These are phyloP conservation scores for Mycena belliarum DNA, from an alignment of 768 basidiomycete species.

Conservation along the genomic window DNA sequence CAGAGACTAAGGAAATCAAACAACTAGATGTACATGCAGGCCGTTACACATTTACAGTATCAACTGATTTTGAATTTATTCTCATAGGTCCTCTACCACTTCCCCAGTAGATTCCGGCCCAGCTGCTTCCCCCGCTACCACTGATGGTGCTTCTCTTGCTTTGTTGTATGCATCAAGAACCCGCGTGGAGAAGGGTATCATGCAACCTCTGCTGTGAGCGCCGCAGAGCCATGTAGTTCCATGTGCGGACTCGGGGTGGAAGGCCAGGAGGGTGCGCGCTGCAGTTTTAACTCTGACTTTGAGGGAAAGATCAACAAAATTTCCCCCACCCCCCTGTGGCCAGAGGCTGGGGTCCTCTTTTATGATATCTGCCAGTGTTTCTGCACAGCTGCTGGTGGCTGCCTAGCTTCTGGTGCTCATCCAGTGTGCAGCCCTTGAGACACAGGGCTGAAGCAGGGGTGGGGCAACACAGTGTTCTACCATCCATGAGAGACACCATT, in stretches of 20 bases:
- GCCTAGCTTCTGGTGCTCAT: not conserved
- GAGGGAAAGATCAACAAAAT: constrained; percentile 3
- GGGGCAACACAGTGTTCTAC: too few species aligned
- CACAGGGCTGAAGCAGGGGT: not conserved
- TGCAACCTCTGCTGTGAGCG: not conserved
- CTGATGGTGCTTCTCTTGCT: not conserved
- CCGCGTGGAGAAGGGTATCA: not conserved
- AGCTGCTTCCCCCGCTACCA: not conserved
- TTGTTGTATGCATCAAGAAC: not conserved
- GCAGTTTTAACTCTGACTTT: not conserved
- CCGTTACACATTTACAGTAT: too few species aligned
- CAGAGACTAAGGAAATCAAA: too few species aligned
- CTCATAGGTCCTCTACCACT: too few species aligned
- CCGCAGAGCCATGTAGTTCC: constrained; percentile 2
- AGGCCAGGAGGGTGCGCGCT: not conserved
- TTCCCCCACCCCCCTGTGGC: not conserved
- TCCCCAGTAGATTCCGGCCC: too few species aligned
- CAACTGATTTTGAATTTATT: too few species aligned
- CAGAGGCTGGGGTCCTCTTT: not conserved
- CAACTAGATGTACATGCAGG: too few species aligned
- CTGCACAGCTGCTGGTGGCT: not conserved
- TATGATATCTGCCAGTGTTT: not conserved
- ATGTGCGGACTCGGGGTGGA: not conserved
- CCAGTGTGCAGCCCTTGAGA: too few species aligned
- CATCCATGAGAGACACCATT: too few species aligned